These are phyloP conservation scores for Hirschfeldia incana DNA, from an alignment of 345 rosid species.

Conservation along the genomic window DNA sequence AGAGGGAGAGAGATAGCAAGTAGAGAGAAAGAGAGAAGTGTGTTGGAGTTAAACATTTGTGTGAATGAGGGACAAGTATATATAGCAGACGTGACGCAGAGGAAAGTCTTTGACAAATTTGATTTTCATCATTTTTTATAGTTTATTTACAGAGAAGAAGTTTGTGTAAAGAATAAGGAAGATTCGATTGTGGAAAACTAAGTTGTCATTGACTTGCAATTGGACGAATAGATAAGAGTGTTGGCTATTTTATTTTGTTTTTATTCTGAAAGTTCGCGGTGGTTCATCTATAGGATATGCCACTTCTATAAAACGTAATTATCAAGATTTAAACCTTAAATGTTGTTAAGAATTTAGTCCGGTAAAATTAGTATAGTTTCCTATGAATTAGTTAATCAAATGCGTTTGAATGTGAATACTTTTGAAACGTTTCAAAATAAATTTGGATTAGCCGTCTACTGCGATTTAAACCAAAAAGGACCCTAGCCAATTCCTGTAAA, in stretches of 20 bases:
- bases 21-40: constrained; percentile 25
- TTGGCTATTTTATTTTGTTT: constrained; percentile 18
- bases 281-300: background rate
- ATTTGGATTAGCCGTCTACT: constrained; percentile 1
- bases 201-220: constrained; percentile 39
- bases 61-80: constrained; percentile 36
- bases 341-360: background rate
- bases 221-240: constrained; percentile 27
- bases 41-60: constrained; percentile 46
- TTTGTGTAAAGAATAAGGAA: constrained; percentile 31
- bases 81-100: constrained; percentile 43
- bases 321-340: constrained; percentile 4
- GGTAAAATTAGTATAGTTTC: background rate
- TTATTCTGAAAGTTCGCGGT: constrained; percentile 15
- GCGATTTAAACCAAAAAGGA: background rate
- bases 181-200: constrained; percentile 40
- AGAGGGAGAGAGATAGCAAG: constrained; percentile 15
- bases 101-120: constrained; percentile 28
- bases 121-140: background rate
- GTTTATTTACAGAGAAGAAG: background rate
- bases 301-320: background rate
- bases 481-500: background rate
- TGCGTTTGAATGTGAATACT: background rate
- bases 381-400: background rate
- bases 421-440: background rate